These are phyloP conservation scores for Senna tora DNA, from an alignment of 306 rosid species.

Conservation along the genomic window DNA sequence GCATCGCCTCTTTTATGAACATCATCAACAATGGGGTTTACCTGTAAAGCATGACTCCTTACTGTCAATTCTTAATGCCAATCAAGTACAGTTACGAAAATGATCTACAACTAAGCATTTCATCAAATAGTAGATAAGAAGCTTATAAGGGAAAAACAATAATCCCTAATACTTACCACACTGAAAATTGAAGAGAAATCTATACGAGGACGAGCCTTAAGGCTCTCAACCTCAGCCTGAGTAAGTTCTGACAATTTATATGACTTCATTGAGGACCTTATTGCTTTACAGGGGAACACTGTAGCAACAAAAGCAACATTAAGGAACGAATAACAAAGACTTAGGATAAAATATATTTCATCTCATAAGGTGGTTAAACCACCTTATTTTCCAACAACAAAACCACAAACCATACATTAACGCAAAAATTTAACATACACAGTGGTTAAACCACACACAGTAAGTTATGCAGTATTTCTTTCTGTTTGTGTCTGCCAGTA, in stretches of 20 bases:
- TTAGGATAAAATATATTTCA: slow-evolving; percentile 7
- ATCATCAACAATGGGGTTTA: slow-evolving; percentile 91
- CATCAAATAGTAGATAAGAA: background rate
- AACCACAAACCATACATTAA: background rate
- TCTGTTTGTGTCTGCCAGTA: background rate
- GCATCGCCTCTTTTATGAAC: slow-evolving; percentile 81
- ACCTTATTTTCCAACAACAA: background rate
- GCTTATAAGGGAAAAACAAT: background rate
- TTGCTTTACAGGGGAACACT: slow-evolving; percentile 46
- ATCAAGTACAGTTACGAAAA: slow-evolving; percentile 2
- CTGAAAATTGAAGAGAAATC: slow-evolving; percentile 90
- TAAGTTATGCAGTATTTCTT: background rate
- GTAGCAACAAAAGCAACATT: slow-evolving; percentile 16
- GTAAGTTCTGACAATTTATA: slow-evolving; percentile 75
- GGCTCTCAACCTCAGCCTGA: slow-evolving; percentile 59
- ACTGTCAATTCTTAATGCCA: background rate
- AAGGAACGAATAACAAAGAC: background rate
- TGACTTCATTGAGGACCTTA: slow-evolving; percentile 71
- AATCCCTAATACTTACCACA: slow-evolving; percentile 48
- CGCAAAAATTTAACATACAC: background rate
- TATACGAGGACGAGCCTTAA: slow-evolving; percentile 88
- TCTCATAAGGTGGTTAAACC: background rate
- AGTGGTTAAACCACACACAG: too few species aligned
- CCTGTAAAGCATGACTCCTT: slow-evolving; percentile 49
- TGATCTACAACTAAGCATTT: slow-evolving; percentile 1